A percentile compares a stretch with the other conserved stretches of the same genome.
phyloP scores from a whole-genome alignment of 106 monocot genomes.

The Dendrobium catenatum region DNA sequence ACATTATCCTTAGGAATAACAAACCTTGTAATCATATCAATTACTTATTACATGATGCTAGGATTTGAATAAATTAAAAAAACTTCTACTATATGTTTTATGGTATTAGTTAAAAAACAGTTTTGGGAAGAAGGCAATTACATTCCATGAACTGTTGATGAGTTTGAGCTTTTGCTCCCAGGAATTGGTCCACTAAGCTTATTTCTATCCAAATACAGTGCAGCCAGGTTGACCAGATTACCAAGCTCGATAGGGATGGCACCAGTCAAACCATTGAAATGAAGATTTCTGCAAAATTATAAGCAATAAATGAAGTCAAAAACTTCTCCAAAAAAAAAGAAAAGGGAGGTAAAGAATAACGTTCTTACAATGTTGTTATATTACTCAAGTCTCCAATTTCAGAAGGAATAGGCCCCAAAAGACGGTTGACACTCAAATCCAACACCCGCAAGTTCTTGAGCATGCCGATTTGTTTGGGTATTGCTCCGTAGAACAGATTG shows the following conservation, averaged over 20 bases:
- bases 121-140: constrained; percentile 16
- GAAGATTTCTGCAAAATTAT: constrained; percentile 26
- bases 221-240: constrained; percentile 50
- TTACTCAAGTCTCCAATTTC: constrained; percentile 42
- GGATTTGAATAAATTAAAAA: too few species aligned
- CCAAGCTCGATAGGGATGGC: constrained; percentile 57
- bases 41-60: too few species aligned
- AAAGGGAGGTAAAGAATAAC: constrained; percentile 4
- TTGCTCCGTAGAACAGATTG: constrained; percentile 58
- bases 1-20: too few species aligned
- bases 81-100: too few species aligned
- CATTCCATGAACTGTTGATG: constrained; percentile 11
- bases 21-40: too few species aligned
- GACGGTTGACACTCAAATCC: constrained; percentile 45
- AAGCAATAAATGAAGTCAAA: neutral
- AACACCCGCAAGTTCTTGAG: constrained; percentile 36
- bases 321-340: neutral
- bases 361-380: constrained; percentile 55
- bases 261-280: constrained; percentile 67
- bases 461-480: constrained; percentile 69
- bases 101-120: neutral
- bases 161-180: constrained; percentile 32
- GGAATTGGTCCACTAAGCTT: constrained; percentile 65
- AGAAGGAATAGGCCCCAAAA: constrained; percentile 45
- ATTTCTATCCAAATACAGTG: constrained; percentile 65